phyloP scores from a whole-genome alignment of 371 early-diverging fungal species.

The Syncephalis fuscata region DNA sequence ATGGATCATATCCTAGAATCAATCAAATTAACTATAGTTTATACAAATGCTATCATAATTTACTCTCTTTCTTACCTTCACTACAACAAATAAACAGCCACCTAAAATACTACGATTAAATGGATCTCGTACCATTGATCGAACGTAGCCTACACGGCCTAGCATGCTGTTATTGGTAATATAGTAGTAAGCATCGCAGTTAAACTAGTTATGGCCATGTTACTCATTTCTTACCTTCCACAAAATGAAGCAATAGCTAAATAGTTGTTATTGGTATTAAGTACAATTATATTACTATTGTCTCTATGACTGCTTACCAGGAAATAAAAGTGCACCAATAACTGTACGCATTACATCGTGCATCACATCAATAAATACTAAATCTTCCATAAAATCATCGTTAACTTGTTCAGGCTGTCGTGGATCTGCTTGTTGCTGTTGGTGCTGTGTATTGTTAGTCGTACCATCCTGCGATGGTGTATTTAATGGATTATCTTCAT shows the following conservation, averaged over 20 bases:
- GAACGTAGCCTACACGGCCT: slow-evolving; percentile 20
- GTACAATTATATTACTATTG: not conserved
- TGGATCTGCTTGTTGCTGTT: not conserved
- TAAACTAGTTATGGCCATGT: not conserved
- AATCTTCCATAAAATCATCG: not conserved
- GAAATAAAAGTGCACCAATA: slow-evolving; percentile 2
- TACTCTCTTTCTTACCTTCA: slow-evolving; percentile 17
- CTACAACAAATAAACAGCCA: slow-evolving; percentile 37
- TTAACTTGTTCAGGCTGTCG: not conserved
- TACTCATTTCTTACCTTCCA: slow-evolving; percentile 20
- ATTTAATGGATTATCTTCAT: too few relatives aligned
- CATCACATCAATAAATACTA: not conserved
- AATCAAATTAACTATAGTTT: not conserved
- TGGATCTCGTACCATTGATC: slow-evolving; percentile 27
- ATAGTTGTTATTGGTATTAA: too few relatives aligned
- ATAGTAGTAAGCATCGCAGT: not conserved
- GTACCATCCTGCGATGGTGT: too few relatives aligned
- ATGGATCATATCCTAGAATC: slow-evolving; percentile 15
- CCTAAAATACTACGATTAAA: slow-evolving; percentile 37
- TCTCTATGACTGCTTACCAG: not conserved
- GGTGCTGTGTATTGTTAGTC: too few relatives aligned
- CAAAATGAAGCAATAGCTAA: slow-evolving; percentile 18
- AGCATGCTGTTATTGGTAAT: slow-evolving; percentile 16
- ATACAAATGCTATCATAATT: not conserved
- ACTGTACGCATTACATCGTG: slow-evolving; percentile 1